Base-by-base conservation (phyloP, 2,329 filamentous ascomycete species). In the Fusarium transvaalense region DNA sequence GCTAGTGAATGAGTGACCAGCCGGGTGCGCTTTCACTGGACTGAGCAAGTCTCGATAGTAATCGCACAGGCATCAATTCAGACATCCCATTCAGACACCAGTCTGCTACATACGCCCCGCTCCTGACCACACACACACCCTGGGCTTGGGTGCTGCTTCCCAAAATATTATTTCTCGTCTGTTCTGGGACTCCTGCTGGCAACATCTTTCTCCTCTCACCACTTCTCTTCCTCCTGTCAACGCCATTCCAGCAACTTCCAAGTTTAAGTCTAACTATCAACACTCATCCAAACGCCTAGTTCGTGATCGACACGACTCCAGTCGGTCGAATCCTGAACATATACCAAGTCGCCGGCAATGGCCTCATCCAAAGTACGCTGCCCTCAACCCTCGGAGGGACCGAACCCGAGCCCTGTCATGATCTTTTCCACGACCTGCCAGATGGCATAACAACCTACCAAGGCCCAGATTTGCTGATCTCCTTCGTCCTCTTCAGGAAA, bases 321-420 rank as follows among this genome's bases (percentile, higher is more conserved):
- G 74, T 76, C 76, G 73, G 72, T 77, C 74, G 72, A 75, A 71
- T 68, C 72, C 69, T 73, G 77, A 78, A 74, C 77, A 57, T 71
- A 75, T 74, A 66, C 71, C 72, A 77, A 76, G 68, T 76, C 73
- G 77, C 78, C 76, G 79, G 81, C 81, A 83, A 88, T 88, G 86
- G 86, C 86, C 78, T 88, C 86, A 76, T 88, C 86, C 78, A 88
- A 88, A 83, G 86, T 88, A 87, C 75, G 76, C 74, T 64, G 61
- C 69, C 61, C 66, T 68, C 67, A 60, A 51, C 53, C 50, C 58
- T 74, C 58, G 60, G 67, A 70, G 59, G 67, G 57, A 62, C 57
- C 63, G 63, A 61, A 67, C 41, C 64, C 65, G 69, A 66, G 66
- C 66, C 69, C 68, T 66, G 41, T 56, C 67, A 63, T 73, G 64